Base-by-base conservation (phyloP, 768 basidiomycete genomes). In the Ramaria sp. region DNA sequence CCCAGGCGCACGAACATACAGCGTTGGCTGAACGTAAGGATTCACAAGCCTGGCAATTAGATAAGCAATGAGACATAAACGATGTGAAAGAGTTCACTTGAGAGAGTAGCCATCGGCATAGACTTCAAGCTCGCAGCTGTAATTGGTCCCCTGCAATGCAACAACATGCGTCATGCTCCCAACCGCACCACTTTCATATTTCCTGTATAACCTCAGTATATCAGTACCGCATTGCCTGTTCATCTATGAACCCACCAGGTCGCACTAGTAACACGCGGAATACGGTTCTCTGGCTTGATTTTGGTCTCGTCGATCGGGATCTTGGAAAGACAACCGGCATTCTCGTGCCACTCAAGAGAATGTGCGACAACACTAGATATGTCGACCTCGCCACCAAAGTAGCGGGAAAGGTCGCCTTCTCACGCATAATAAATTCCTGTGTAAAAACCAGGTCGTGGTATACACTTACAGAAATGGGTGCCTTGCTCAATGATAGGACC, bases 371-470 rank as follows among this genome's bases (percentile, higher is more conserved):
- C 86, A 32, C 78, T 78, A 50, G 80, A 71, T 57, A 94, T 82
- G 64, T 96, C 89, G 56, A 96, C 90, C 60, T 95, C 89, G 15
- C 95, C 95, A 50, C 94, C 95, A 64, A 98, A 97, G 74, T 95
- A 95, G 60, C 95, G 85, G 38, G 92, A 96, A 42, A 96, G 78
- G 71, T 97, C 93, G 62, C 60, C 60, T 62, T 36, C 2, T 34
- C 16, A 41, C 20, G 8, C 38, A 34, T n/a, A 3, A 56, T 44
- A 13, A 34, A 51, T 30, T 9, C 24, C 34, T 16, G 7, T 28
- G 43, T 5, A 24, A 18, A 22, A 13, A 5, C 51, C 48, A 30
- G n/a, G 28, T 13, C 30, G 22, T 37, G 6, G 12, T 2, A 4
- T 18, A 39, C 32, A 52, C 58, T 32, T 34, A 64, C 90, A 93